A percentile compares a stretch with the other conserved stretches of the same genome.
phyloP scores from a whole-genome alignment of 345 rosid genomes.

The Litchi chinensis region DNA sequence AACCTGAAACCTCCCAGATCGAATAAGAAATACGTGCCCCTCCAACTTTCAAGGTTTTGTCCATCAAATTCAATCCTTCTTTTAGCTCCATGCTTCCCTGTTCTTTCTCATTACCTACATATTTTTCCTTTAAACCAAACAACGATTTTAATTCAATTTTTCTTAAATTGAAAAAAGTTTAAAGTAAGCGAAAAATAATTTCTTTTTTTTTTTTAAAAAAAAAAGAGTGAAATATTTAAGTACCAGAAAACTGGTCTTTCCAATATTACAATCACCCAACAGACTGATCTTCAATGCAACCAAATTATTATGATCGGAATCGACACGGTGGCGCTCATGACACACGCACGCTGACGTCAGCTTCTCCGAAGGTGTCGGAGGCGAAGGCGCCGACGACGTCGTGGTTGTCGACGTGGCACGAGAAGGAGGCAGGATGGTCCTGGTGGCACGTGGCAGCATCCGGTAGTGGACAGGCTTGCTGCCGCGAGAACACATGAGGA shows the following conservation, averaged over 20 bases:
- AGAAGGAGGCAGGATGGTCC: neutral
- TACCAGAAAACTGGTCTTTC: slow-evolving; percentile 86
- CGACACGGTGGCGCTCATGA: slow-evolving; percentile 30
- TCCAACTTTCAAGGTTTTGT: slow-evolving; percentile 63
- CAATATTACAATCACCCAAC: slow-evolving; percentile 72
- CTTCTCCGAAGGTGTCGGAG: slow-evolving; percentile 28
- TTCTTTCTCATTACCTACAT: slow-evolving; percentile 64
- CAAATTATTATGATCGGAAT: slow-evolving; percentile 58
- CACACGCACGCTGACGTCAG: slow-evolving; percentile 8
- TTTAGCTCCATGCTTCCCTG: slow-evolving; percentile 29
- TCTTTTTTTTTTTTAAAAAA: neutral
- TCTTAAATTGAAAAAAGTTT: neutral
- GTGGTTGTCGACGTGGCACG: neutral
- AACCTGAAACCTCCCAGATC: slow-evolving; percentile 88
- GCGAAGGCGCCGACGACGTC: slow-evolving; percentile 20
- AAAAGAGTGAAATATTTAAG: neutral
- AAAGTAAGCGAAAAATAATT: no score
- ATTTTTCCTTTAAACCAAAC: slow-evolving; percentile 55
- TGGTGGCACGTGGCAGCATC: slow-evolving; percentile 40
- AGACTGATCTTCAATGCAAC: slow-evolving; percentile 84
- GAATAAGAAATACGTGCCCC: slow-evolving; percentile 81
- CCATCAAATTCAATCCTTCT: slow-evolving; percentile 64
- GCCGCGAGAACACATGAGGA: slow-evolving; percentile 48
- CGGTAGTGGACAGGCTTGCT: slow-evolving; percentile 56
- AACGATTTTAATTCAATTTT: neutral